Base-by-base conservation (phyloP, 306 rosid genomes). In the Glycyrrhiza uralensis region DNA sequence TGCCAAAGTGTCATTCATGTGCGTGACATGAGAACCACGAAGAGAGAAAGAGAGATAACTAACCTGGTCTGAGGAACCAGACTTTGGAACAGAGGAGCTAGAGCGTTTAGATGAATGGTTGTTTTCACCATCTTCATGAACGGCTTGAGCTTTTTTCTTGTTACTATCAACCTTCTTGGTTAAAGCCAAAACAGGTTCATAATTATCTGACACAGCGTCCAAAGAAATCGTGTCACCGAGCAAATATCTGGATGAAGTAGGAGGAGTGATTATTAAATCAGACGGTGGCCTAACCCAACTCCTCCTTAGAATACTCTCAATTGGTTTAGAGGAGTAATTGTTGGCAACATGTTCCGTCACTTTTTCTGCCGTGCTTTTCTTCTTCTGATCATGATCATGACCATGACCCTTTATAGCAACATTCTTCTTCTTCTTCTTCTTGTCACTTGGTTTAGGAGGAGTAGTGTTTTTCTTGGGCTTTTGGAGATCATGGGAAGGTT, bases 241-340 rank as follows among this genome's bases (percentile, higher is more conserved):
- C 60, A 93, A 85, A 79, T 85, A 90, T 82, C 97, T 85, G 5
- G 93, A 75, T 4, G 98, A 90, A 38, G 91, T 89, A 44, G 92
- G 87, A 49, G 98, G 92, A 29, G 97, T 88, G 23, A 79, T 17
- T 22, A 79, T 17, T 22, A 85, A 84, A 85, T 85, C 84, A 74
- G 54, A 68, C 2, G 83, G 85, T 78, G 85, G 85, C 77, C 66
- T 84, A 42, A 73, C 69, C 75, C 84, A 79, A 65, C 80, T 87
- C 77, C 77, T 83, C 71, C 72, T 72, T 57, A 81, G 61, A 47
- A 81, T 60, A 58, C 86, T 90, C 62, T 87, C 84, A 54, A 74
- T 65, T 30, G 84, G 83, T 47, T 79, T 85, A 13, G 82, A 72
- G 51, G 84, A 59, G 28, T 49, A 76, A 74, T 22, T 79, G 49